Percentiles rank a stretch among this genome's conserved stretches.
Conservation (phyloP, 352 stramenopile genomes). For the Phytopythium cucurbitacearum region DNA sequence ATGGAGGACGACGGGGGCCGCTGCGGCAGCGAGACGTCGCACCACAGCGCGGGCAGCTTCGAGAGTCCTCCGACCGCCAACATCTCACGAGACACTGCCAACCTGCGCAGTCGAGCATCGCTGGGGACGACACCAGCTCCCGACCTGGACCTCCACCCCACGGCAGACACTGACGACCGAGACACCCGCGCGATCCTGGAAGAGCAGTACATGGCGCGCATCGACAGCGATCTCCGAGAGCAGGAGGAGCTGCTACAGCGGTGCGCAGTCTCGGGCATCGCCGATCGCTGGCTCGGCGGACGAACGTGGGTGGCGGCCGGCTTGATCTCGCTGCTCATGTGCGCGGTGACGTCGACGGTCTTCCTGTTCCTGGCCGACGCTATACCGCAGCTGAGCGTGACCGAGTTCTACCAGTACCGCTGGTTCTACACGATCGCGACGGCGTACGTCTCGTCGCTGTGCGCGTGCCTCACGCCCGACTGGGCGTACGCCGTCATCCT, state of each 20-base stretch:
- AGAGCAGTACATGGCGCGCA: conserved; percentile 18
- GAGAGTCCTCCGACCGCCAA: conserved; percentile 3
- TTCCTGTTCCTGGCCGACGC: conserved; percentile 29
- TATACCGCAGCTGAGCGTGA: conserved; percentile 26
- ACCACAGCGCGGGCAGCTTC: conserved; percentile 24
- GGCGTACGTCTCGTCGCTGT: conserved; percentile 33
- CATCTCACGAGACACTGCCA: neutral
- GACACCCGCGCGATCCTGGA: conserved; percentile 12
- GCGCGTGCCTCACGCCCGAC: conserved; percentile 42
- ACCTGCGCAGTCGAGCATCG: conserved; percentile 2
- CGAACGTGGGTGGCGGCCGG: conserved; percentile 42
- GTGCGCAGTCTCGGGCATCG: conserved; percentile 24
- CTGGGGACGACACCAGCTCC: neutral
- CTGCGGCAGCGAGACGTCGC: conserved; percentile 22
- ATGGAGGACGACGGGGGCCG: neutral
- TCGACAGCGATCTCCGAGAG: conserved; percentile 23
- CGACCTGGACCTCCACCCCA: neutral
- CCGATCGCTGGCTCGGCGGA: conserved; percentile 18
- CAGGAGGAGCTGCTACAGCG: conserved; percentile 14
- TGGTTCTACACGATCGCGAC: conserved; percentile 41
- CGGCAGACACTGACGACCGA: neutral
- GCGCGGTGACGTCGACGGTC: conserved; percentile 18
- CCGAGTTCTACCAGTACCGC: conserved; percentile 47
- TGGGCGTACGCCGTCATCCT: conserved; percentile 44
- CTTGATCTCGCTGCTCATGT: conserved; percentile 25